Conservation (phyloP, 805 yeast genomes). For the Yarrowia keelungensis region DNA sequence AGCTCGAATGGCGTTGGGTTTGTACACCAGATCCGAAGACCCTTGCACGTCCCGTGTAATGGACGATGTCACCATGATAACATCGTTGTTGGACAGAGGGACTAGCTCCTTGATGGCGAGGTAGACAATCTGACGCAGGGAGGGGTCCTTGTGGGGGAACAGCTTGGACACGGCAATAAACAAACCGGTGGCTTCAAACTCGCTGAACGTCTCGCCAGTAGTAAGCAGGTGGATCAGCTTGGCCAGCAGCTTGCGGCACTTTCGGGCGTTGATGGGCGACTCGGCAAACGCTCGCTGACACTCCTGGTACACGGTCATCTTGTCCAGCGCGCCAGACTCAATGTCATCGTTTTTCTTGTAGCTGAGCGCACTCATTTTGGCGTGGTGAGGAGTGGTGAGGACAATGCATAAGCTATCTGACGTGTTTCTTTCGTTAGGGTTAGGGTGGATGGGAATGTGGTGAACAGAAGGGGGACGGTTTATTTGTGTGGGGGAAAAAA, state of each 20-base stretch:
- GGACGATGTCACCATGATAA: conserved; percentile 96
- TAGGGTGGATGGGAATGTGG: conserved; percentile 9
- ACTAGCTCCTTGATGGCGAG: conserved; percentile 92
- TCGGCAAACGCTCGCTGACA: conserved; percentile 92
- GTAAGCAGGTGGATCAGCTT: conserved; percentile 82
- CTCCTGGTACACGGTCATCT: conserved; percentile 97
- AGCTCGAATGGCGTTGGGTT: conserved; percentile 94
- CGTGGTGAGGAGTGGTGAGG: conserved; percentile 55
- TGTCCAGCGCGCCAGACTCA: conserved; percentile 80
- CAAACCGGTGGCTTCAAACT: conserved; percentile 86
- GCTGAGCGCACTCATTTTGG: conserved; percentile 63
- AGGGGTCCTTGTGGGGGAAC: conserved; percentile 88
- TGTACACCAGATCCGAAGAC: conserved; percentile 75
- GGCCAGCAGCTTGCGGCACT: conserved; percentile 82
- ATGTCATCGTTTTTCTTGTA: conserved; percentile 85
- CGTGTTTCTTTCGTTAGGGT: conserved; percentile 36
- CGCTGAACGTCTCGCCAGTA: conserved; percentile 86
- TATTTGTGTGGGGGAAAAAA: too few species aligned
- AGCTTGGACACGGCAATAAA: conserved; percentile 93
- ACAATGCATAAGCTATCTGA: conserved; percentile 5
- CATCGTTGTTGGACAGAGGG: conserved; percentile 77
- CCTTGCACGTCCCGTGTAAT: conserved; percentile 97
- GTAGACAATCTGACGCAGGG: conserved; percentile 90
- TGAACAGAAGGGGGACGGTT: background rate
- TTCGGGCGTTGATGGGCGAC: conserved; percentile 84